Evolutionary conservation across 257 asterid species (phyloP), one percentile per base, ranked within the genome.

Genomic region (Nicotiana knightiana): DNA sequence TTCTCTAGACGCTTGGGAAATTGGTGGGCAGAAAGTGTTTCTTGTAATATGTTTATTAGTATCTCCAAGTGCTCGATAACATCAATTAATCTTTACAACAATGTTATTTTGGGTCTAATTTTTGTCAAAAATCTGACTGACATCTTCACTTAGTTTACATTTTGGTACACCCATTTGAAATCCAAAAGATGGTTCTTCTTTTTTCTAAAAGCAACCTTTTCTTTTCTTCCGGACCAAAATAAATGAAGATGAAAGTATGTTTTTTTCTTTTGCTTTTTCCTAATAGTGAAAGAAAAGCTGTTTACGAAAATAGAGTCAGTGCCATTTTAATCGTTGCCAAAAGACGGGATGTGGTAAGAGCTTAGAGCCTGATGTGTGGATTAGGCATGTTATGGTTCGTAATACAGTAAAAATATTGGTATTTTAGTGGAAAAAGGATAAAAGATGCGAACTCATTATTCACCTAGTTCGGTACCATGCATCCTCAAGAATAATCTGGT

Each of bases 121-220:
- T 75, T 82, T 89, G 91, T 85, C 88, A 83, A 82, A 83, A 66
- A 83, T 85, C 84, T 83, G 77, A 83, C 87, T 81, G 85, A 88
- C 91, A 85, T 28, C 43, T 80, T 79, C 75, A 81, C 89, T 73
- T 83, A 24, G 85, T 86, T 86, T 86, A 86, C 73, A 86, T 64
- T 57, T 51, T 58, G 46, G 26, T 59, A 80, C 30, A 67, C 83
- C 87, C 86, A 86, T 84, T 67, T 76, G 81, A 84, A 66, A 67
- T 59, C 63, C 33, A 48, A 77, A 81, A 24, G 75, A 61, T 43
- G 57, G 4, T 21, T 37, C n/a, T 64, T 79, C 59, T 64, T 61
- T 39, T 79, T 16, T 61, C 57, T 11, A 37, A 78, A 78, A 37
- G 58, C 7, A 21, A 78, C 37, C 16, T 46, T 46, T 39, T 64